Evolutionary conservation across 805 yeast species (phyloP).

Genomic region (Komagataella kurtzmanii): DNA sequence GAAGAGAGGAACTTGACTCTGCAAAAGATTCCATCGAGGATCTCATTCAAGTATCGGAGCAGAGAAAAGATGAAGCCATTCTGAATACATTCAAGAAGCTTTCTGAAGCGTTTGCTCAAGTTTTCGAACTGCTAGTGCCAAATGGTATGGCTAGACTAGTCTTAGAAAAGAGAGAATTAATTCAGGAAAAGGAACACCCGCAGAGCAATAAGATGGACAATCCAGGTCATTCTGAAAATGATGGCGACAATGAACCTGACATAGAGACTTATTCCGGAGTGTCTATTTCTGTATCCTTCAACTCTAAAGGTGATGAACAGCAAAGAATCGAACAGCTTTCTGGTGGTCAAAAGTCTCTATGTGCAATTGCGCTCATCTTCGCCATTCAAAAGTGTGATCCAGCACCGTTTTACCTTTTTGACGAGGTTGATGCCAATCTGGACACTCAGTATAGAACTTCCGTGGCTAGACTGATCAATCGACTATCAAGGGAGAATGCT

Average conservation of each 20-base stretch:
- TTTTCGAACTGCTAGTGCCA: constrained; percentile 77
- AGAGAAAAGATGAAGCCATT: constrained; percentile 75
- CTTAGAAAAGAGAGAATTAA: constrained; percentile 32
- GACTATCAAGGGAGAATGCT: constrained; percentile 44
- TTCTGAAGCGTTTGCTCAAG: constrained; percentile 54
- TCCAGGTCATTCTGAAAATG: constrained; percentile 10
- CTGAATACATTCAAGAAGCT: constrained; percentile 67
- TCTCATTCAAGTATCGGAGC: constrained; percentile 54
- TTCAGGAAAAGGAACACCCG: constrained; percentile 1
- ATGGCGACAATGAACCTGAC: constrained; percentile 7
- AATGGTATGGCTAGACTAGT: constrained; percentile 64
- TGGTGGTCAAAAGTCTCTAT: constrained; percentile 95
- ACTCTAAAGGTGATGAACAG: constrained; percentile 75
- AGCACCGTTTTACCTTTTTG: constrained; percentile 92
- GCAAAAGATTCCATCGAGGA: constrained; percentile 65
- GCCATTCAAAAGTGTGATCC: constrained; percentile 95
- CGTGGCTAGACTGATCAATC: constrained; percentile 64
- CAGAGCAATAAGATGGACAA: constrained; percentile 3
- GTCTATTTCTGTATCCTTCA: constrained; percentile 79
- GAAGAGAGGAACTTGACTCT: constrained; percentile 55
- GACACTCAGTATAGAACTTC: constrained; percentile 86
- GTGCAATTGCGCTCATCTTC: constrained; percentile 86
- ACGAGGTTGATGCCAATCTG: constrained; percentile 92
- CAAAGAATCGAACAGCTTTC: constrained; percentile 81
- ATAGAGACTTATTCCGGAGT: constrained; percentile 67